phyloP scores from a whole-genome alignment of 306 rosid species.

The Dryas drummondii region DNA sequence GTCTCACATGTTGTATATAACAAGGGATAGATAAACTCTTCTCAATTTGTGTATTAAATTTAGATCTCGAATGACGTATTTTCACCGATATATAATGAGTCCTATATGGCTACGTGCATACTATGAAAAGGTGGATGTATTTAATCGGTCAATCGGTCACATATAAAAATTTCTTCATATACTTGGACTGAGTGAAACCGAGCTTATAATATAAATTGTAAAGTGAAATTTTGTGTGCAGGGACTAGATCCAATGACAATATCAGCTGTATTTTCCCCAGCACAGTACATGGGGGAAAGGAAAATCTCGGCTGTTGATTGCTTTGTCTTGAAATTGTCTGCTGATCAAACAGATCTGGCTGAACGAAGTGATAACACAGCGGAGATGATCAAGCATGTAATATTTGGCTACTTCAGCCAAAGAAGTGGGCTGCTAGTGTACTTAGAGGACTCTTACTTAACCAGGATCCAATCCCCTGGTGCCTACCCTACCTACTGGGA shows the following conservation, averaged over 20 bases:
- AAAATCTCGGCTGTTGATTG: constrained; percentile 64
- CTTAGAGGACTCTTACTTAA: constrained; percentile 81
- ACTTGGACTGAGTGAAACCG: no score
- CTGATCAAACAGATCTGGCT: constrained; percentile 64
- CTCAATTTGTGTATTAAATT: no score
- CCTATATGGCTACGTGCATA: no score
- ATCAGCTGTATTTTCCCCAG: constrained; percentile 64
- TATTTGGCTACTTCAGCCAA: constrained; percentile 91
- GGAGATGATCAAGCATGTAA: constrained; percentile 83
- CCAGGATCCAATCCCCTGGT: constrained; percentile 89
- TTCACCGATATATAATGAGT: no score
- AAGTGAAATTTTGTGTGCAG: constrained; percentile 30
- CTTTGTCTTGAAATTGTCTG: constrained; percentile 71
- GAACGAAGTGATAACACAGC: constrained; percentile 89
- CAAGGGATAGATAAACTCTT: no score
- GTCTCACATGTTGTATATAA: no score
- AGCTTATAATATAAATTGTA: no score
- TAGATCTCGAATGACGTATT: no score
- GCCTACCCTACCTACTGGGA: constrained; percentile 85
- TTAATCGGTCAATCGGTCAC: no score
- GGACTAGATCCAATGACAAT: constrained; percentile 89
- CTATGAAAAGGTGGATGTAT: no score
- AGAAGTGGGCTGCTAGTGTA: constrained; percentile 68
- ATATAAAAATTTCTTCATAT: no score
- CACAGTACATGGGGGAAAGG: constrained; percentile 89